These are phyloP conservation scores for Saccharomycopsis hybrid DNA, from an alignment of 1,139 yeast genomes.

Conservation along the genomic window DNA sequence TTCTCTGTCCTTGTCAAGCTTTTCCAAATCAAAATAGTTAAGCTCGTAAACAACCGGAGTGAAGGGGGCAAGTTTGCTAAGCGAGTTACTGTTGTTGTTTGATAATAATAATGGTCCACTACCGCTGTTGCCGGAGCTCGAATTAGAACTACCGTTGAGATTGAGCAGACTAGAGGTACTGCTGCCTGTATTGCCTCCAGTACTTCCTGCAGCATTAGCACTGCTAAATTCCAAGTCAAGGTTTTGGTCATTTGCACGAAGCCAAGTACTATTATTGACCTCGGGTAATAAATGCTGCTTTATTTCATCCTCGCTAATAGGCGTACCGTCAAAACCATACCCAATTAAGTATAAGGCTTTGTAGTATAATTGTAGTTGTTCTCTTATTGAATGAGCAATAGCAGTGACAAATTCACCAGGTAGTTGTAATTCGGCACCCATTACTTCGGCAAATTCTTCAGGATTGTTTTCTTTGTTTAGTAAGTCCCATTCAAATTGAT, in stretches of 20 bases:
- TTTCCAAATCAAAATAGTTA: constrained; percentile 68
- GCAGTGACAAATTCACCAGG: constrained; percentile 91
- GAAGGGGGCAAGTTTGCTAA: constrained; percentile 42
- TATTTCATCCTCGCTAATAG: constrained; percentile 80
- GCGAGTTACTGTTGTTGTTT: too few relatives aligned
- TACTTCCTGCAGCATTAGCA: background rate
- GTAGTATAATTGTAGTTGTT: constrained; percentile 80
- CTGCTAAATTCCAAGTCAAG: constrained; percentile 8
- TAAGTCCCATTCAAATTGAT: constrained; percentile 96
- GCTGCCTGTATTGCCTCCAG: too few relatives aligned
- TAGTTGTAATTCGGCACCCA: constrained; percentile 74
- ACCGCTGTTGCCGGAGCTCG: too few relatives aligned
- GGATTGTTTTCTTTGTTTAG: constrained; percentile 75
- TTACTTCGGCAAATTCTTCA: constrained; percentile 73
- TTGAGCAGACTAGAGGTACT: too few relatives aligned
- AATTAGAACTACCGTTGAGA: too few relatives aligned
- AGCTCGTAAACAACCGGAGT: constrained; percentile 75
- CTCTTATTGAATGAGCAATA: constrained; percentile 82
- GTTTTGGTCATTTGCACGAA: constrained; percentile 27
- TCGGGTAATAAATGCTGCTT: constrained; percentile 31
- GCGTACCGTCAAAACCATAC: constrained; percentile 78
- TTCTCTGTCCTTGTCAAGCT: constrained; percentile 84
- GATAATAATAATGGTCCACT: too few relatives aligned
- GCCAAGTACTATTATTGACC: constrained; percentile 31
- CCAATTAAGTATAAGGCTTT: constrained; percentile 73